Evolutionary conservation across 345 rosid species (phyloP).

Genomic region (Mallotus nudiflorus): DNA sequence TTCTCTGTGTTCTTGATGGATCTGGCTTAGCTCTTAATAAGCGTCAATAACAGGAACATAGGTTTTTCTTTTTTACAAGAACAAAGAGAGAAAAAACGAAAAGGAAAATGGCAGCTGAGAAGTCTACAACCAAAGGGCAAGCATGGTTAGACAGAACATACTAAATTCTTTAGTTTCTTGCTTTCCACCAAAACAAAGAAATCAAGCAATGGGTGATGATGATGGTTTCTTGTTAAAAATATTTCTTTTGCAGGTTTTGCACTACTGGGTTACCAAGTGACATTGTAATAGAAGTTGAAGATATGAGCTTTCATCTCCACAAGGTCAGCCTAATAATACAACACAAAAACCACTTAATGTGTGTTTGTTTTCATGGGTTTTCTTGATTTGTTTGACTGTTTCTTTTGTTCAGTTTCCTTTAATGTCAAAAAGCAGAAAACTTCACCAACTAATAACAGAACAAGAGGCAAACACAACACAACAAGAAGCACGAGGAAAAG

Average conservation of each 20-base stretch:
- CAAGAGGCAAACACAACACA: conserved; percentile 46
- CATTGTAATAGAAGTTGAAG: conserved; percentile 77
- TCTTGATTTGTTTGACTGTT: background rate
- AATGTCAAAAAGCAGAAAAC: conserved; percentile 83
- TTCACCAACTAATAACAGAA: conserved; percentile 72
- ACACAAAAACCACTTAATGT: background rate
- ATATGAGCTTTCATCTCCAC: conserved; percentile 92
- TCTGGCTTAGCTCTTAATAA: conserved; percentile 22
- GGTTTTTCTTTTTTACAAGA: too few species aligned
- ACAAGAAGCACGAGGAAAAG: conserved; percentile 12
- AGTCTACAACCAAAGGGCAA: conserved; percentile 72
- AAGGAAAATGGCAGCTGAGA: conserved; percentile 77
- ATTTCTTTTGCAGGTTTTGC: conserved; percentile 65
- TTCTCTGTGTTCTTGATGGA: conserved; percentile 19
- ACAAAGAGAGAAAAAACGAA: too few species aligned
- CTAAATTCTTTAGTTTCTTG: background rate
- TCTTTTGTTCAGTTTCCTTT: conserved; percentile 70
- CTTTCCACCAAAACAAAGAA: background rate
- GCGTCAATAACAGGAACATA: background rate
- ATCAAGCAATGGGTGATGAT: background rate
- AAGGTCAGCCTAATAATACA: conserved; percentile 49
- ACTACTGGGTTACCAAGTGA: conserved; percentile 91
- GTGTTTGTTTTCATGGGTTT: background rate
- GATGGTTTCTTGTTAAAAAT: background rate
- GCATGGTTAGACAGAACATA: conserved; percentile 67